A percentile compares a stretch with the other conserved stretches of the same genome.
Conservation (phyloP, 306 rosid genomes). For the Prunus mume region DNA sequence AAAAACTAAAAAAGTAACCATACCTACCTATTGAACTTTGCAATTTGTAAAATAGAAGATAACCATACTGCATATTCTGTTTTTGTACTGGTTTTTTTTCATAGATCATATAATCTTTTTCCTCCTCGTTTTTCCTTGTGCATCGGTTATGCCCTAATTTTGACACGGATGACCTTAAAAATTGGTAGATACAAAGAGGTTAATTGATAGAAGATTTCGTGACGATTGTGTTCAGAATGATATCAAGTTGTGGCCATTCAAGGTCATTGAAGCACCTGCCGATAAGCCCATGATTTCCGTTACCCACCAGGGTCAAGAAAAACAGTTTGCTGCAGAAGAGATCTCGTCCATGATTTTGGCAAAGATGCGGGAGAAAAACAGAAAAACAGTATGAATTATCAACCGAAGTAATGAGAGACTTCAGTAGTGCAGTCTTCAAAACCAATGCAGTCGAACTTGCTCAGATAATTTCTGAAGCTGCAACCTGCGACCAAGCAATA, state of each 20-base stretch:
- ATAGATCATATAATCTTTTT: neutral
- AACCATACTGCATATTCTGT: neutral
- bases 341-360: neutral
- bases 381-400: slow-evolving; percentile 17
- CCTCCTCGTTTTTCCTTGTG: no score
- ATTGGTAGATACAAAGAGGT: neutral
- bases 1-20: no score
- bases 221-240: neutral
- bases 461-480: neutral
- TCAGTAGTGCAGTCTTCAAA: slow-evolving; percentile 12
- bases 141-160: no score
- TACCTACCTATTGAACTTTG: no score
- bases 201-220: slow-evolving; percentile 3
- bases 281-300: slow-evolving; percentile 3
- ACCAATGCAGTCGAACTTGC: slow-evolving; percentile 16
- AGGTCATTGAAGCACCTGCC: neutral
- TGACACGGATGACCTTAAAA: no score
- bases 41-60: no score
- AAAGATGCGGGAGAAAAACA: neutral
- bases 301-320: neutral
- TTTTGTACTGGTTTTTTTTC: neutral
- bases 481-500: slow-evolving; percentile 1
- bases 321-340: neutral
- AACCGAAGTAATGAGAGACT: slow-evolving; percentile 3
- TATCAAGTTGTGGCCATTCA: neutral